phyloP scores from a whole-genome alignment of 2,329 filamentous ascomycete species.

The Penicillium sp. region DNA sequence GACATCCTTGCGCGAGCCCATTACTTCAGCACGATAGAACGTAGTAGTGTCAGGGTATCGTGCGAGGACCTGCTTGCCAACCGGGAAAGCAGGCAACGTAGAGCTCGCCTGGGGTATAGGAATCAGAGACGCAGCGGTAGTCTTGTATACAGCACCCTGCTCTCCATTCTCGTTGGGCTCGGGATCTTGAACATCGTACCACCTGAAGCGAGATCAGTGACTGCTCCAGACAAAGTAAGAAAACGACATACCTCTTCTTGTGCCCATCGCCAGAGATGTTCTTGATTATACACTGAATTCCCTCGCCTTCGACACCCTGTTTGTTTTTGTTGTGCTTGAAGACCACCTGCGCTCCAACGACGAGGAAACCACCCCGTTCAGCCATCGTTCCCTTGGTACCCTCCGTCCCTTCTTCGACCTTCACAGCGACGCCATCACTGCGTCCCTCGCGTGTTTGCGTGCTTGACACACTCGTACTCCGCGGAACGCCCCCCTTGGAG shows the following conservation, averaged over 20 bases:
- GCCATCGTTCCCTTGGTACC: constrained; percentile 41
- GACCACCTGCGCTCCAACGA: constrained; percentile 47
- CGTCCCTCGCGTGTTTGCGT: constrained; percentile 36
- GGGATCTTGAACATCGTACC: constrained; percentile 74
- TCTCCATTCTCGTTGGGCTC: constrained; percentile 66
- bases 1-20: constrained; percentile 55
- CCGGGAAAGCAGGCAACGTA: constrained; percentile 55
- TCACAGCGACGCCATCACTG: constrained; percentile 35
- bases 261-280: constrained; percentile 64
- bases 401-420: constrained; percentile 42
- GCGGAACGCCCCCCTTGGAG: constrained; percentile 37
- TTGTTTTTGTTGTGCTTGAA: constrained; percentile 49
- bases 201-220: constrained; percentile 14
- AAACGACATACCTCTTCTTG: constrained; percentile 54
- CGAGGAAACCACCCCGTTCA: constrained; percentile 41
- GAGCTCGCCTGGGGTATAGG: constrained; percentile 61
- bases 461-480: constrained; percentile 42
- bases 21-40: constrained; percentile 78
- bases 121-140: constrained; percentile 69
- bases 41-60: constrained; percentile 79
- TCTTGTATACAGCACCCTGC: constrained; percentile 57
- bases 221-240: constrained; percentile 1
- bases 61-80: constrained; percentile 67
- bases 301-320: constrained; percentile 47
- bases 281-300: constrained; percentile 72